These are phyloP conservation scores for Pleurotus giganteus DNA, from an alignment of 768 basidiomycete genomes.

Conservation along the genomic window DNA sequence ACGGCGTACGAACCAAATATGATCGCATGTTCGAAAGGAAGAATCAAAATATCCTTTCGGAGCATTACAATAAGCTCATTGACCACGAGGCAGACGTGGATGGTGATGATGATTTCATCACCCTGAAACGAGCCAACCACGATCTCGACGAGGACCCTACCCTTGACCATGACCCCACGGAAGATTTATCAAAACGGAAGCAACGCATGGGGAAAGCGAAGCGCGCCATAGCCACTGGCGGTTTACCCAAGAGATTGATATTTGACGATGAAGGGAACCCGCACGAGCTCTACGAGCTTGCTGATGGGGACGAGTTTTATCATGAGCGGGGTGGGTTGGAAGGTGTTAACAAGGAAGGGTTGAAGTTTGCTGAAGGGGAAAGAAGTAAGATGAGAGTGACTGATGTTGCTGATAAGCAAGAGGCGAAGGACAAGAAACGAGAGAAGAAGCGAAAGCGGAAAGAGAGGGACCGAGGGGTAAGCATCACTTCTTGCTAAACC, in stretches of 20 bases:
- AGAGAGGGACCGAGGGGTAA: conserved; percentile 14
- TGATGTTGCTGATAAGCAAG: conserved; percentile 75
- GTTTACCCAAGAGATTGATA: conserved; percentile 67
- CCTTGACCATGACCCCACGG: conserved; percentile 26
- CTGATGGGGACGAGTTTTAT: conserved; percentile 70
- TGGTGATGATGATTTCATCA: conserved; percentile 79
- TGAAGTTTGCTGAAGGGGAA: conserved; percentile 72
- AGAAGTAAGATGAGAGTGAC: conserved; percentile 64
- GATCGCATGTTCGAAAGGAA: conserved; percentile 98
- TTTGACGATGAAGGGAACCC: conserved; percentile 88
- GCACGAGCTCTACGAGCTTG: conserved; percentile 83
- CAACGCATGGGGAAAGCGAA: conserved; percentile 72
- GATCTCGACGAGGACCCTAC: conserved; percentile 40
- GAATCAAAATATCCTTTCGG: conserved; percentile 89
- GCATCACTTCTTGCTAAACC: background rate
- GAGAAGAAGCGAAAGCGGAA: conserved; percentile 25
- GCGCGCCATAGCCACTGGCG: conserved; percentile 66
- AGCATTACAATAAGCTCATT: conserved; percentile 87
- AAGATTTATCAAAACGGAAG: conserved; percentile 84
- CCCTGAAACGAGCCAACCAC: conserved; percentile 90
- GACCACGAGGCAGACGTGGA: conserved; percentile 52
- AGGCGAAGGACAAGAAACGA: conserved; percentile 74
- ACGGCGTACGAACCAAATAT: conserved; percentile 82
- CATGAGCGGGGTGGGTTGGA: conserved; percentile 59
- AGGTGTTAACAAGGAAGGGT: conserved; percentile 64